Conservation (phyloP, 2,329 filamentous ascomycete species). For the Epichloe baconii region DNA sequence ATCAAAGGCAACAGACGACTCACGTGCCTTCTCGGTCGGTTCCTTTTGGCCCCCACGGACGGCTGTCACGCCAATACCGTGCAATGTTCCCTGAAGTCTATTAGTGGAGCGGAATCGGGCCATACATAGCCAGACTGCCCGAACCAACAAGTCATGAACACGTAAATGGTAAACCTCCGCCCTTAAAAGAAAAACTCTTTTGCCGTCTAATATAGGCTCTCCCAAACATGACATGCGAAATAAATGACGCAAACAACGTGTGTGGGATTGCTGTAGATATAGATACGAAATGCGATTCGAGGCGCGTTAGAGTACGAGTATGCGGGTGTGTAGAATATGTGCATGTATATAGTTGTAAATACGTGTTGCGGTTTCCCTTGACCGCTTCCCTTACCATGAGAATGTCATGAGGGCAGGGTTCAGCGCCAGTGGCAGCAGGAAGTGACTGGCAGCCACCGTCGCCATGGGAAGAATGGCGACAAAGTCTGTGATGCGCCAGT, state of each 20-base stretch:
- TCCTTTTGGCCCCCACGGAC: too few species aligned
- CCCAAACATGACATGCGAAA: not conserved
- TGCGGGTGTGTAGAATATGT: not conserved
- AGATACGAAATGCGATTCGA: not conserved
- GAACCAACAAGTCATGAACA: not conserved
- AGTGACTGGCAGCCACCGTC: slow-evolving; percentile 54
- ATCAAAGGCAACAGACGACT: too few species aligned
- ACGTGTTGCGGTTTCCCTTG: not conserved
- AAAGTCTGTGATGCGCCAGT: slow-evolving; percentile 56
- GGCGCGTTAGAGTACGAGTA: not conserved
- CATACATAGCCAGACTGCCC: not conserved
- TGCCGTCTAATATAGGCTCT: slow-evolving; percentile 2
- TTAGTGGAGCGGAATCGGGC: not conserved
- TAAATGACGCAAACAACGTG: not conserved
- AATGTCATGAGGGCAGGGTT: slow-evolving; percentile 75
- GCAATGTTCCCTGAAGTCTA: not conserved
- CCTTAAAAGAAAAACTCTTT: not conserved
- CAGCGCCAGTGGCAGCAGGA: slow-evolving; percentile 57
- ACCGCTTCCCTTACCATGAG: slow-evolving; percentile 43
- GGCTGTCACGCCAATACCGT: too few species aligned
- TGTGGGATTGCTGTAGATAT: not conserved
- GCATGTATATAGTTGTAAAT: not conserved
- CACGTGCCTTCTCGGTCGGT: too few species aligned
- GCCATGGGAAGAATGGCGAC: slow-evolving; percentile 67
- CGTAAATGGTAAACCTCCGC: not conserved